phyloP scores from a whole-genome alignment of 192 early-diverging fungal species.

The Linnemannia zychae region DNA sequence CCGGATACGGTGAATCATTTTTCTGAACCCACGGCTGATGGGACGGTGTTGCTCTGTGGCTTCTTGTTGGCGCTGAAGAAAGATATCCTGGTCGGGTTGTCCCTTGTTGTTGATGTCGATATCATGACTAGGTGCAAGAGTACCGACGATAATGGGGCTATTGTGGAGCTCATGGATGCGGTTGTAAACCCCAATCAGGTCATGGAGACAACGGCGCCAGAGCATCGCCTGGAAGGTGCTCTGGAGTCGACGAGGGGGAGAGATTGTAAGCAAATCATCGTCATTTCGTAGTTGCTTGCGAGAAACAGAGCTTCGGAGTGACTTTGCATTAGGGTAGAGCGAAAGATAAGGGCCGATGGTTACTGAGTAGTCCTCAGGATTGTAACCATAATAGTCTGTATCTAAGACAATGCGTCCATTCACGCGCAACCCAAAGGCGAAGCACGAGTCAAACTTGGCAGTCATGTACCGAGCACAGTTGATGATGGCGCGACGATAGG shows the following conservation, averaged over 20 bases:
- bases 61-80: background rate
- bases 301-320: background rate
- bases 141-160: background rate
- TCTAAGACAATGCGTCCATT: background rate
- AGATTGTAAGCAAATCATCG: background rate
- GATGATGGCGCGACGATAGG: constrained; percentile 22
- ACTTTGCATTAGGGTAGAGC: background rate
- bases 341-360: constrained; percentile 6
- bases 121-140: background rate
- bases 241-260: constrained; percentile 1
- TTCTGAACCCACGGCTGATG: background rate
- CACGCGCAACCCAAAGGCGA: background rate
- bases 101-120: background rate
- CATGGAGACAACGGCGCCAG: constrained; percentile 27
- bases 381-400: background rate
- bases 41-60: background rate
- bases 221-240: constrained; percentile 29
- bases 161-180: constrained; percentile 12
- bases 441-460: constrained; percentile 15
- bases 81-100: background rate
- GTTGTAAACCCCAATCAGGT: constrained; percentile 17
- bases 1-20: background rate
- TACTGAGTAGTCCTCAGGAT: background rate
- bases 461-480: constrained; percentile 41
- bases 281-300: too few relatives aligned